Evolutionary conservation across 305 asterid species (phyloP).

Genomic region (Plantago lanceolata): DNA sequence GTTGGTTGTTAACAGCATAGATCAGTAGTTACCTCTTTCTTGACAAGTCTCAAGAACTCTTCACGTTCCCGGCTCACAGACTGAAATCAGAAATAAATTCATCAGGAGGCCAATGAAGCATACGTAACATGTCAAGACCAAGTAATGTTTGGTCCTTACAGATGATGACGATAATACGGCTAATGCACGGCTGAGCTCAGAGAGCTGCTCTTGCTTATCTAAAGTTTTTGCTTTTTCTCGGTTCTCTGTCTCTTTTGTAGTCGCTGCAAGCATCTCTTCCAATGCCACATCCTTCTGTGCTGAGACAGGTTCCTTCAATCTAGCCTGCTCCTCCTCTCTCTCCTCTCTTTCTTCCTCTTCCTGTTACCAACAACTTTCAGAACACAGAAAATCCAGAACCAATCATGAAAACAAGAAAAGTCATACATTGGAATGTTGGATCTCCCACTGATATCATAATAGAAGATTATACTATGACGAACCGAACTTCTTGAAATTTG

Average conservation of each 20-base stretch:
- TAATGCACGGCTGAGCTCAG: conserved; percentile 91
- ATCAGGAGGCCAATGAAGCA: conserved; percentile 26
- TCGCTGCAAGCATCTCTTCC: conserved; percentile 75
- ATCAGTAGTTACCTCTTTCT: conserved; percentile 67
- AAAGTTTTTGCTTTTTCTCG: conserved; percentile 44
- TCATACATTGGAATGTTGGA: not conserved
- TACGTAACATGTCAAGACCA: conserved; percentile 21
- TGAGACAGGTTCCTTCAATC: conserved; percentile 58
- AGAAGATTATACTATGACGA: conserved; percentile 2
- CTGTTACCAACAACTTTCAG: conserved; percentile 36
- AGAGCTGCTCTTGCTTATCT: conserved; percentile 92
- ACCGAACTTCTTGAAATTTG: conserved; percentile 18
- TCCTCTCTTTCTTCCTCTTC: conserved; percentile 63
- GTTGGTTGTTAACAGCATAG: conserved; percentile 18
- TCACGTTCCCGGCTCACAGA: conserved; percentile 98
- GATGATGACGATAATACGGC: conserved; percentile 93
- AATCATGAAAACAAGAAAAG: conserved; percentile 10
- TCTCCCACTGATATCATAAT: conserved; percentile 9
- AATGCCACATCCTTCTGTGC: conserved; percentile 82
- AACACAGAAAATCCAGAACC: conserved; percentile 17
- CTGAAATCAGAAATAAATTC: conserved; percentile 48
- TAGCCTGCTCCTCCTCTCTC: conserved; percentile 73
- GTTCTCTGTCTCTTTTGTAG: conserved; percentile 62
- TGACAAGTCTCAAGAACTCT: conserved; percentile 90
- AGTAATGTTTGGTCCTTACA: conserved; percentile 39